Conservation (phyloP, 2,329 filamentous ascomycete species). For the Pestalotiopsis sp. region DNA sequence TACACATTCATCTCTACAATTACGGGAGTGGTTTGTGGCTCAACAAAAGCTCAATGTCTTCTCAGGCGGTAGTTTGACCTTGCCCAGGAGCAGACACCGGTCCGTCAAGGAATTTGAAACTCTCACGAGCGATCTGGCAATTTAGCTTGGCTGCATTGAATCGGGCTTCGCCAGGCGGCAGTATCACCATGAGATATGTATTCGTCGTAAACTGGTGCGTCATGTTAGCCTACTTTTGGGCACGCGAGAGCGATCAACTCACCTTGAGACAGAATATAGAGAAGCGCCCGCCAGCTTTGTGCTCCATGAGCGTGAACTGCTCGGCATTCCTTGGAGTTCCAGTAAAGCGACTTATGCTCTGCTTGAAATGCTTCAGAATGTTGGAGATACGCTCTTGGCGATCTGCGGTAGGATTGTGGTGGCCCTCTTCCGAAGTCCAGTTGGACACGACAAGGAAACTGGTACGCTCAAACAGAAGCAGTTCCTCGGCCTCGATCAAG, state of each 20-base stretch:
- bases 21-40: not conserved
- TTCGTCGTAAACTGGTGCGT: conserved; percentile 77
- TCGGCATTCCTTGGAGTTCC: conserved; percentile 80
- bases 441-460: conserved; percentile 96
- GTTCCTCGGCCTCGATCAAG: conserved; percentile 88
- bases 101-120: conserved; percentile 72
- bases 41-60: not conserved
- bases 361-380: conserved; percentile 98
- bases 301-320: conserved; percentile 79
- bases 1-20: too few relatives aligned
- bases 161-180: conserved; percentile 87
- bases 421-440: conserved; percentile 76
- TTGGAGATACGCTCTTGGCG: conserved; percentile 93
- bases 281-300: conserved; percentile 77
- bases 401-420: conserved; percentile 85
- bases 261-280: conserved; percentile 87
- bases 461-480: conserved; percentile 92
- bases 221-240: not conserved
- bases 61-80: not conserved
- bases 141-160: conserved; percentile 93
- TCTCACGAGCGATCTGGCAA: conserved; percentile 81
- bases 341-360: conserved; percentile 75
- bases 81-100: conserved; percentile 30
- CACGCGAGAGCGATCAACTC: not conserved
- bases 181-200: conserved; percentile 90